These are phyloP conservation scores for Rhodocollybia butyracea DNA, from an alignment of 768 basidiomycete genomes.

Conservation along the genomic window DNA sequence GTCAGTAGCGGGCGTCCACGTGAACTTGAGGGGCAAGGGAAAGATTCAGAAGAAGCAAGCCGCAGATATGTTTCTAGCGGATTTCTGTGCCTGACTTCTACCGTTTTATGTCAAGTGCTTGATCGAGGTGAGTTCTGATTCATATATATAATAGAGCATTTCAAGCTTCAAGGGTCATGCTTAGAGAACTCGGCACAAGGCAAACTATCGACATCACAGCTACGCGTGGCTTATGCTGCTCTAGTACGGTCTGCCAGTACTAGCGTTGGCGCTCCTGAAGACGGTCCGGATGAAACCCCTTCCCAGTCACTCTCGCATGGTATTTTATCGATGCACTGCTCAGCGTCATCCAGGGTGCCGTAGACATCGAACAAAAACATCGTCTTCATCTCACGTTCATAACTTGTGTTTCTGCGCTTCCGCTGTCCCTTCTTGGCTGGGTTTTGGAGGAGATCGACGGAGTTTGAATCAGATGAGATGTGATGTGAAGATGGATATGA, in stretches of 20 bases:
- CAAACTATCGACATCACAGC: slow-evolving; percentile 58
- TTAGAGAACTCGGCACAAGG: slow-evolving; percentile 66
- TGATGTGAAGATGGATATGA: neutral
- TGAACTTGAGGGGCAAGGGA: slow-evolving; percentile 10
- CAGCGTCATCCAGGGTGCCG: slow-evolving; percentile 33
- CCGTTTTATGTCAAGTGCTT: slow-evolving; percentile 74
- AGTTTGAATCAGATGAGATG: neutral
- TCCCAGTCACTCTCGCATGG: slow-evolving; percentile 48
- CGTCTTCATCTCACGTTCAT: slow-evolving; percentile 64
- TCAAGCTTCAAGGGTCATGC: neutral
- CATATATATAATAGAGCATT: slow-evolving; percentile 1
- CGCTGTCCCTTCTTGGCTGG: slow-evolving; percentile 51
- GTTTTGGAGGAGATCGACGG: slow-evolving; percentile 47
- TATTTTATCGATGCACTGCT: slow-evolving; percentile 62
- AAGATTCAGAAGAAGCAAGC: slow-evolving; percentile 1
- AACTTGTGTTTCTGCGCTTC: slow-evolving; percentile 61
- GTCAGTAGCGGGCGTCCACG: neutral
- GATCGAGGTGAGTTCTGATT: slow-evolving; percentile 51
- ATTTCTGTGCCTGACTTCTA: slow-evolving; percentile 54
- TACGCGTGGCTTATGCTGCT: slow-evolving; percentile 72
- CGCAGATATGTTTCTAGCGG: slow-evolving; percentile 21
- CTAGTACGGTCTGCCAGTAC: slow-evolving; percentile 61
- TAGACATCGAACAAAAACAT: slow-evolving; percentile 34
- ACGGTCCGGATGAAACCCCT: slow-evolving; percentile 7
- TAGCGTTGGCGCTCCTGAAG: slow-evolving; percentile 30